Conservation (phyloP, 768 basidiomycete genomes). For the Pleurotus platypus region DNA sequence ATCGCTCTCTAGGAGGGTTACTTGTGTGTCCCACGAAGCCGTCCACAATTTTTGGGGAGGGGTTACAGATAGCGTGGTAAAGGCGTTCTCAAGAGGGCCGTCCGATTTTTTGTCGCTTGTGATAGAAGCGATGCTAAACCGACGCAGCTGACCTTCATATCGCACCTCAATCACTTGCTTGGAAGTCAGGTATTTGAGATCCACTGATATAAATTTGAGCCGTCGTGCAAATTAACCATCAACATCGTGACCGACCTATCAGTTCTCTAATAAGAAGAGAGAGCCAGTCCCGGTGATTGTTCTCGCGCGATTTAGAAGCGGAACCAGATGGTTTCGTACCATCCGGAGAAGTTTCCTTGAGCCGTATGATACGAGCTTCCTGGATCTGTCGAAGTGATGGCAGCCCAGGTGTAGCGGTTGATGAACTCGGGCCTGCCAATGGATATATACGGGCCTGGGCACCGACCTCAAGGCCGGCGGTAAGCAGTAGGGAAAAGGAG, state of each 20-base stretch:
- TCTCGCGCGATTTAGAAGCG: constrained; percentile 16
- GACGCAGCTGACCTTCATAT: constrained; percentile 59
- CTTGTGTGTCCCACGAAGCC: constrained; percentile 64
- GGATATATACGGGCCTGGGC: constrained; percentile 45
- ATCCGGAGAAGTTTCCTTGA: constrained; percentile 42
- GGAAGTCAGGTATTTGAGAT: constrained; percentile 63
- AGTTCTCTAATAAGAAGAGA: constrained; percentile 59
- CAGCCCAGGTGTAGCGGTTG: constrained; percentile 38
- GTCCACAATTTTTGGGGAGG: constrained; percentile 45
- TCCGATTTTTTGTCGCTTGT: constrained; percentile 14
- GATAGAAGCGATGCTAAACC: constrained; percentile 53
- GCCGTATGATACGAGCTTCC: constrained; percentile 48
- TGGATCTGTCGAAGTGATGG: constrained; percentile 46
- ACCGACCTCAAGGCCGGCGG: constrained; percentile 52
- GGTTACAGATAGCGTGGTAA: constrained; percentile 44
- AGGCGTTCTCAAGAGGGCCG: constrained; percentile 28
- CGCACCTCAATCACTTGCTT: constrained; percentile 57
- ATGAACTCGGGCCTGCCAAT: constrained; percentile 33
- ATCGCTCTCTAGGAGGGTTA: constrained; percentile 38
- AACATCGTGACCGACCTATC: constrained; percentile 45
- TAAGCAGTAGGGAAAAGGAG: constrained; percentile 56
- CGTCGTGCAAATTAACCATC: constrained; percentile 12
- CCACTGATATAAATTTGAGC: constrained; percentile 42
- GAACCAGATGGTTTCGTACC: constrained; percentile 8
- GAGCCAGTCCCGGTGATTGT: constrained; percentile 64